Percentiles rank a stretch among this genome's conserved stretches.
Conservation (phyloP, 805 yeast species). For the Sporopachydermia lactativora region DNA sequence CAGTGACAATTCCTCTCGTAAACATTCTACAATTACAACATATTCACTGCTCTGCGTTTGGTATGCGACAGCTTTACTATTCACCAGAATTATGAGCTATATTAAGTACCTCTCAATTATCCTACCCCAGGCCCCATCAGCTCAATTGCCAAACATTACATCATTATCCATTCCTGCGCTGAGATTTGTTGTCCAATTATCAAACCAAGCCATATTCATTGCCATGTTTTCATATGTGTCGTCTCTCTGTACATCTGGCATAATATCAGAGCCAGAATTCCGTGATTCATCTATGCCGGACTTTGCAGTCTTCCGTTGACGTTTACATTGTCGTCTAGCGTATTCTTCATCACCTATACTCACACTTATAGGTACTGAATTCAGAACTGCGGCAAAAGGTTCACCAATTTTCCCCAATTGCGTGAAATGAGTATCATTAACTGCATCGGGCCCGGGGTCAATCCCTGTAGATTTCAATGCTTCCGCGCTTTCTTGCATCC, state of each 20-base stretch:
- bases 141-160: background rate
- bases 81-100: no score
- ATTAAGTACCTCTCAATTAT: no score
- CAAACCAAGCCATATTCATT: slow-evolving; percentile 3
- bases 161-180: background rate
- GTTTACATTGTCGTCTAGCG: background rate
- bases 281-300: background rate
- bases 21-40: no score
- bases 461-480: slow-evolving; percentile 29
- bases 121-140: no score
- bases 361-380: background rate
- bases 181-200: slow-evolving; percentile 1
- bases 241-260: background rate
- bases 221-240: slow-evolving; percentile 4
- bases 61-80: no score
- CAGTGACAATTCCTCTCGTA: no score
- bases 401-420: slow-evolving; percentile 29
- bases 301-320: background rate
- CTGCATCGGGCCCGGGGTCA: slow-evolving; percentile 38
- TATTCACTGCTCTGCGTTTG: no score
- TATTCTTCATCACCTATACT: background rate
- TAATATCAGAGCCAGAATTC: background rate
- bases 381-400: background rate
- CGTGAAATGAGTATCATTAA: slow-evolving; percentile 32
- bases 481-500: slow-evolving; percentile 27